These are phyloP conservation scores for Cyberlindnera xishuangbannaensis DNA, from an alignment of 805 yeast genomes.

Conservation along the genomic window DNA sequence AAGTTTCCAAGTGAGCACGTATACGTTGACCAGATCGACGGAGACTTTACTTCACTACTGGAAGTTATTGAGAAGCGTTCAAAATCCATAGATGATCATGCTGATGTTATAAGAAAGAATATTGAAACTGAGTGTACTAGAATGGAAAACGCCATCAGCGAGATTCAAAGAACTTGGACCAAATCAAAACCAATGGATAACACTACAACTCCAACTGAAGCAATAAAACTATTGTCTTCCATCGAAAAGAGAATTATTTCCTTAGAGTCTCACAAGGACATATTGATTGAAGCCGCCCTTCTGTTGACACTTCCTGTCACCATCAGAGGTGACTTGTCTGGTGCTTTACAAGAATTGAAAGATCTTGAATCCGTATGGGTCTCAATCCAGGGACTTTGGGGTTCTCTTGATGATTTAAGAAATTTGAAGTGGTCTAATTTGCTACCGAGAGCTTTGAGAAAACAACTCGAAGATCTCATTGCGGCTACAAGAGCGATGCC, in stretches of 20 bases:
- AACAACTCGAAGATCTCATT: slow-evolving; percentile 45
- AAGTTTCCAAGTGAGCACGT: slow-evolving; percentile 51
- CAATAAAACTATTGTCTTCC: slow-evolving; percentile 28
- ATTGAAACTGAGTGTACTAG: slow-evolving; percentile 36
- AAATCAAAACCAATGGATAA: slow-evolving; percentile 41
- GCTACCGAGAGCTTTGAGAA: slow-evolving; percentile 39
- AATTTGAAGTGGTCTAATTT: slow-evolving; percentile 43
- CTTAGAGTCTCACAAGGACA: slow-evolving; percentile 12
- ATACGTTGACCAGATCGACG: slow-evolving; percentile 56
- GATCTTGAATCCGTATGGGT: slow-evolving; percentile 63
- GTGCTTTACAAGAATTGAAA: slow-evolving; percentile 40
- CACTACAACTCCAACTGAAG: slow-evolving; percentile 35
- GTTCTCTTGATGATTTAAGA: slow-evolving; percentile 38
- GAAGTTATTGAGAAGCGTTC: slow-evolving; percentile 34
- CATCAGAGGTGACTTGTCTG: slow-evolving; percentile 25
- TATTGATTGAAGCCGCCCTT: slow-evolving; percentile 26
- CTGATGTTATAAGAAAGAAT: slow-evolving; percentile 36
- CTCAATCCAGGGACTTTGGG: slow-evolving; percentile 47
- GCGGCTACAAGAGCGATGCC: slow-evolving; percentile 47
- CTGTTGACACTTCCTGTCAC: slow-evolving; percentile 30
- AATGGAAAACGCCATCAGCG: slow-evolving; percentile 28
- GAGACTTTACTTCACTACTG: slow-evolving; percentile 36
- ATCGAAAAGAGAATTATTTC: slow-evolving; percentile 29
- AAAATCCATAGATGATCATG: slow-evolving; percentile 34
- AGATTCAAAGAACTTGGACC: slow-evolving; percentile 41